These are phyloP conservation scores for Psilocybe cubensis DNA, from an alignment of 768 basidiomycete genomes.

Conservation along the genomic window DNA sequence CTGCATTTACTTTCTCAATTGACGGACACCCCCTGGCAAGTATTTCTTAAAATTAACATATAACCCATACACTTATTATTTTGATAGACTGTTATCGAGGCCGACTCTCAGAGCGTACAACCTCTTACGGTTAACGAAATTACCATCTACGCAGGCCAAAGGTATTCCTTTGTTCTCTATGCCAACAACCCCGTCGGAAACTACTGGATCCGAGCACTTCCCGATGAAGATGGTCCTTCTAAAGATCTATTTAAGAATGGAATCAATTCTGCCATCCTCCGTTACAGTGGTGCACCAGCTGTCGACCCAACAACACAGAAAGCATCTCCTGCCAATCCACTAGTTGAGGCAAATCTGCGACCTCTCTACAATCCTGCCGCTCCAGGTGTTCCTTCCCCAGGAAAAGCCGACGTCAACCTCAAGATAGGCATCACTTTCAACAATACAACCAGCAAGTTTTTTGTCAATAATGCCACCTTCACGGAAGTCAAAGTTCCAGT, in stretches of 20 bases:
- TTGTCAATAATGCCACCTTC: slow-evolving; percentile 38
- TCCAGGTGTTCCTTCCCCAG: slow-evolving; percentile 36
- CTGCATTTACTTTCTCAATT: slow-evolving; percentile 47
- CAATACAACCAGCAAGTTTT: slow-evolving; percentile 22
- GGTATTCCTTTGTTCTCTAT: slow-evolving; percentile 46
- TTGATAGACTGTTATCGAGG: slow-evolving; percentile 40
- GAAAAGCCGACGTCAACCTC: slow-evolving; percentile 42
- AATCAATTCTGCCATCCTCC: slow-evolving; percentile 57
- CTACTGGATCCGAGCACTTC: slow-evolving; percentile 48
- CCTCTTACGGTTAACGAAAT: slow-evolving; percentile 42
- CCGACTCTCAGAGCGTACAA: slow-evolving; percentile 40
- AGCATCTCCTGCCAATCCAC: slow-evolving; percentile 27
- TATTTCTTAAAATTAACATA: not conserved
- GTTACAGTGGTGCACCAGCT: slow-evolving; percentile 45
- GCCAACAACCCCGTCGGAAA: slow-evolving; percentile 40
- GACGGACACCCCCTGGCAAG: slow-evolving; percentile 45
- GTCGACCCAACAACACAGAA: slow-evolving; percentile 45
- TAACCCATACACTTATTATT: not conserved
- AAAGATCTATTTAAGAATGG: slow-evolving; percentile 32
- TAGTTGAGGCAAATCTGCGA: slow-evolving; percentile 42
- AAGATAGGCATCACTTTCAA: slow-evolving; percentile 33
- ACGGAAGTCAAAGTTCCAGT: slow-evolving; percentile 43
- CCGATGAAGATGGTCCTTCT: slow-evolving; percentile 26
- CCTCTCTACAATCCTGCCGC: slow-evolving; percentile 28
- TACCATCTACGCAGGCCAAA: slow-evolving; percentile 37